A percentile compares a stretch with the other conserved stretches of the same genome.
These are phyloP conservation scores for Apium graveolens DNA, from an alignment of 129 eudicot species.

Conservation along the genomic window DNA sequence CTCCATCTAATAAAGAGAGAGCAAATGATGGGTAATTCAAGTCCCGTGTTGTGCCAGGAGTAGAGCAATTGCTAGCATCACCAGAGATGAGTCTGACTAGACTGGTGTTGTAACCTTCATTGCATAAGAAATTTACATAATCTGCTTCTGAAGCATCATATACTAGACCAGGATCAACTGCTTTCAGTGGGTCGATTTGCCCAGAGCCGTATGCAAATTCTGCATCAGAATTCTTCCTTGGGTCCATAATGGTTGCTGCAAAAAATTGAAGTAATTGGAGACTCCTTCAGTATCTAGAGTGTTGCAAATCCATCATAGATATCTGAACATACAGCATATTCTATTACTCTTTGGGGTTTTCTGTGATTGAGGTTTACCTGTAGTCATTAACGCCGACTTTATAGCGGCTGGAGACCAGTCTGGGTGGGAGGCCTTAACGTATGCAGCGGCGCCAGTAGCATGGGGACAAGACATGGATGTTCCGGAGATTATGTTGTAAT, in stretches of 20 bases:
- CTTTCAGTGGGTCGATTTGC: constrained; percentile 21
- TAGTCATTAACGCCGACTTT: constrained; percentile 34
- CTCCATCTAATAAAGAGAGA: constrained; percentile 17
- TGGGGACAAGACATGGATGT: constrained; percentile 40
- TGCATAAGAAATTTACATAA: constrained; percentile 18
- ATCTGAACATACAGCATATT: too few relatives aligned
- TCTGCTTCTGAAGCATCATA: constrained; percentile 23
- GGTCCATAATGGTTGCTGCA: constrained; percentile 17
- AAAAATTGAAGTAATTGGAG: not conserved
- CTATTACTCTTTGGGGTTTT: too few relatives aligned
- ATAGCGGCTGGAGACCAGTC: constrained; percentile 37
- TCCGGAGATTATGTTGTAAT: constrained; percentile 30
- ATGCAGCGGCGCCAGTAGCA: constrained; percentile 25
- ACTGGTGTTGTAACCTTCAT: constrained; percentile 20
- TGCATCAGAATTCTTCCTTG: constrained; percentile 19
- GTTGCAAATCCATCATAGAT: not conserved
- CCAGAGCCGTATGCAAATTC: constrained; percentile 28
- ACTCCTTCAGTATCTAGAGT: not conserved
- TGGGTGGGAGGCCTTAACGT: constrained; percentile 24
- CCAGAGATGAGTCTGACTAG: constrained; percentile 15
- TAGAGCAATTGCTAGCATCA: constrained; percentile 17
- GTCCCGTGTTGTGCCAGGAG: constrained; percentile 18
- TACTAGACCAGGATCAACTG: constrained; percentile 25
- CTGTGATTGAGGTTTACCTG: constrained; percentile 22
- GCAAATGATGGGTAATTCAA: constrained; percentile 33